These are phyloP conservation scores for Fermentozyma sake DNA, from an alignment of 1,139 yeast species.

Conservation along the genomic window DNA sequence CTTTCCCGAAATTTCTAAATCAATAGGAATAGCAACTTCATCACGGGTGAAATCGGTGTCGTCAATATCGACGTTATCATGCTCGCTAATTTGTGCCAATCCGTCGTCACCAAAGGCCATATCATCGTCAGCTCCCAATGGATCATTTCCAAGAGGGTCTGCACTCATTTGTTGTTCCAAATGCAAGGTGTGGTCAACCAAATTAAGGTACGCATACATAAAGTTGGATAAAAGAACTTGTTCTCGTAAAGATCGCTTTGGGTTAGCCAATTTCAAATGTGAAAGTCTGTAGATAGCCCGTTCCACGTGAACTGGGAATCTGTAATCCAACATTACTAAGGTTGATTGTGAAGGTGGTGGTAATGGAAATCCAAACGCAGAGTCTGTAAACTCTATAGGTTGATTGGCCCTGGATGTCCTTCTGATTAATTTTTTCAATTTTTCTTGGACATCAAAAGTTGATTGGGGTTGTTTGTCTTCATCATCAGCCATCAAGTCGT, in stretches of 20 bases:
- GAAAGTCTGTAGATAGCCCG: conserved; percentile 90
- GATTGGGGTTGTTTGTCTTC: conserved; percentile 25
- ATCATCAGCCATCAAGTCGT: conserved; percentile 4
- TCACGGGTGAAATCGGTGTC: conserved; percentile 9
- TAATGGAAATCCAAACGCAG: conserved; percentile 81
- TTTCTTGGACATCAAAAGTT: conserved; percentile 43
- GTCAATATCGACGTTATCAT: conserved; percentile 10
- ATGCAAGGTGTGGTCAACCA: conserved; percentile 85
- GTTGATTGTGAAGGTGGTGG: conserved; percentile 78
- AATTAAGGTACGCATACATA: conserved; percentile 93
- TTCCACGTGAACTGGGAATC: conserved; percentile 93
- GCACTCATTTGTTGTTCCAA: conserved; percentile 49
- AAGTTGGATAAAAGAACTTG: conserved; percentile 91
- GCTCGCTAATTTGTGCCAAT: conserved; percentile 10
- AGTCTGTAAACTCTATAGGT: conserved; percentile 72
- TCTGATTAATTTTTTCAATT: conserved; percentile 40
- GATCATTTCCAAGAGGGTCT: conserved; percentile 9
- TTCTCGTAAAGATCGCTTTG: conserved; percentile 83
- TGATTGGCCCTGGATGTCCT: conserved; percentile 53
- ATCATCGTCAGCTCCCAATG: too few species aligned
- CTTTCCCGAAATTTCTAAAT: conserved; percentile 17
- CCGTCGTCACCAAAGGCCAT: conserved; percentile 7
- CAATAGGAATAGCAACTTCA: conserved; percentile 14
- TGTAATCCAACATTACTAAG: conserved; percentile 70
- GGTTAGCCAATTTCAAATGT: conserved; percentile 89